phyloP scores from a whole-genome alignment of 2,329 filamentous ascomycete genomes.

The Paecilomyces variotii region DNA sequence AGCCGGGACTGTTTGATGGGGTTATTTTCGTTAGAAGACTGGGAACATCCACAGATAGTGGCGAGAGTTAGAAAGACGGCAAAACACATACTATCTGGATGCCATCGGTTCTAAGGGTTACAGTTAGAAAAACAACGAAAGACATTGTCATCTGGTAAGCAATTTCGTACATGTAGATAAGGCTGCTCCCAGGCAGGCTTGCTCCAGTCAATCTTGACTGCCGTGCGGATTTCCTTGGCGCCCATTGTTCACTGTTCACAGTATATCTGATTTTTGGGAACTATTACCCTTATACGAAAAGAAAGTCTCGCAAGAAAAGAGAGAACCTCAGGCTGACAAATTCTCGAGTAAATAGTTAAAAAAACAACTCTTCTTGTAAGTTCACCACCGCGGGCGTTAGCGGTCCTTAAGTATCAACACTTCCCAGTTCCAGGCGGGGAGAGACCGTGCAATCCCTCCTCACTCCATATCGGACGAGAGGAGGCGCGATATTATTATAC shows the following conservation, averaged over 20 bases:
- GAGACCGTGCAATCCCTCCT: not conserved
- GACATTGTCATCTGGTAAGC: not conserved
- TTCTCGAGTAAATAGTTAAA: not conserved
- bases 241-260: constrained; percentile 21
- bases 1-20: constrained; percentile 57
- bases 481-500: not conserved
- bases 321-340: not conserved
- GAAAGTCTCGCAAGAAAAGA: not conserved
- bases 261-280: not conserved
- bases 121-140: constrained; percentile 5
- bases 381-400: not conserved
- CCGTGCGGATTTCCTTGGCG: constrained; percentile 53
- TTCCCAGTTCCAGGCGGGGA: not conserved
- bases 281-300: not conserved
- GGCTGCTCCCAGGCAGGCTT: constrained; percentile 63
- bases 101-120: constrained; percentile 71
- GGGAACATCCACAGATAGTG: not conserved
- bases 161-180: constrained; percentile 57
- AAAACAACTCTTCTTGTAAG: too few species aligned
- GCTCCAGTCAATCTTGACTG: constrained; percentile 64
- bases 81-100: constrained; percentile 66
- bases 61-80: not conserved
- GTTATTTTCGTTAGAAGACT: not conserved
- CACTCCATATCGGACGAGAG: not conserved
- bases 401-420: not conserved